These are phyloP conservation scores for Cylindrotheca closterium DNA, from an alignment of 108 stramenopile species.

Conservation along the genomic window DNA sequence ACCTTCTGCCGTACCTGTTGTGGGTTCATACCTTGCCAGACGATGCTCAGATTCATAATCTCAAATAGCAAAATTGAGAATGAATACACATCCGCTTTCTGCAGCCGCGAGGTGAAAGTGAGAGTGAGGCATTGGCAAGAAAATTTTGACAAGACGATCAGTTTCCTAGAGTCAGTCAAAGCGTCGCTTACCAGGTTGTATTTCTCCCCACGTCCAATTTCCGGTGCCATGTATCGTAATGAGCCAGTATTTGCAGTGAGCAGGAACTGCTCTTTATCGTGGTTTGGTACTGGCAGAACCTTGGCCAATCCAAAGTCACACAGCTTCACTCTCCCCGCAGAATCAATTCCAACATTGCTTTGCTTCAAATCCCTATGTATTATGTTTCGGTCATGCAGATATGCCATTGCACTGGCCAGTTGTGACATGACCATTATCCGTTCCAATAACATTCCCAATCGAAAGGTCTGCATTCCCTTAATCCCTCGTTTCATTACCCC, in stretches of 20 bases:
- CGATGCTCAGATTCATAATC: constrained; percentile 31
- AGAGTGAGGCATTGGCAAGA: too few relatives aligned
- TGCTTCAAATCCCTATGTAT: constrained; percentile 37
- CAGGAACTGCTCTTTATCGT: constrained; percentile 26
- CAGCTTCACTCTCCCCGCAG: constrained; percentile 22
- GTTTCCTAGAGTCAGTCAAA: too few relatives aligned
- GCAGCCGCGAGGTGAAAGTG: too few relatives aligned
- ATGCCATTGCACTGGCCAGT: constrained; percentile 26
- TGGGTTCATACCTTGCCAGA: constrained; percentile 22
- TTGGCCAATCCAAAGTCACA: constrained; percentile 46
- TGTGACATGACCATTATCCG: constrained; percentile 11
- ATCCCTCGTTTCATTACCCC: not conserved
- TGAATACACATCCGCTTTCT: constrained; percentile 53
- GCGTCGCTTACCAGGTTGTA: constrained; percentile 31
- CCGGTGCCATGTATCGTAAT: constrained; percentile 54
- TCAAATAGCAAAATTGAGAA: constrained; percentile 50
- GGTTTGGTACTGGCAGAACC: constrained; percentile 19
- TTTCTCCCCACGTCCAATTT: constrained; percentile 36
- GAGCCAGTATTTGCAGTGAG: constrained; percentile 31
- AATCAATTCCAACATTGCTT: constrained; percentile 34
- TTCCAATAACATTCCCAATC: constrained; percentile 7
- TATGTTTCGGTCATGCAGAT: constrained; percentile 22
- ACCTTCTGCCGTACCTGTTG: constrained; percentile 18
- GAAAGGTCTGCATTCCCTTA: constrained; percentile 4
- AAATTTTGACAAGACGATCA: too few relatives aligned